Base-by-base conservation (phyloP, 176 grass and related monocot species). In the Carex kokanica region DNA sequence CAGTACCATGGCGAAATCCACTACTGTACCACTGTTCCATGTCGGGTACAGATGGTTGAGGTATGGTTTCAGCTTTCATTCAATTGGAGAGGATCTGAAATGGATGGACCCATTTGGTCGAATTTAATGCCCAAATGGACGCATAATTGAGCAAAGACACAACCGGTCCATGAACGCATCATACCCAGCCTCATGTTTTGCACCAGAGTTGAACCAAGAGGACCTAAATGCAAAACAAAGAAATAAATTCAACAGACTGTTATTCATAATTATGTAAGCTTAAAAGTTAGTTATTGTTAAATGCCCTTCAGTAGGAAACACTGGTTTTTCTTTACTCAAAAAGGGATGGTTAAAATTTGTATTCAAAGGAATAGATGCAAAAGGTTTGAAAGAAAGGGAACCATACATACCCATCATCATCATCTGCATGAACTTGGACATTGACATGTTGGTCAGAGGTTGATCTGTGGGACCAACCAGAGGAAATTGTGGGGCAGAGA, bases 141-240 rank as follows among this genome's bases (percentile, higher is more conserved):
- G 65, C 92, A 98, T 38, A 89, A 80, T 85, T 95, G 92, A 0
- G 82, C 89, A 56, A 98, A 98, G 61, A 98, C 83, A 86, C 95
- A 95, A 79, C 95, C 95, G 36, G 95, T 94, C n/a, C 95, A 98
- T 98, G 87, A 93, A 98, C 51, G 95, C 92, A 88, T 98, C 95
- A 61, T 91, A 98, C 24, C 95, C 92, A 84, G 95, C 95, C 88
- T 98, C 92, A 13, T 98, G 95, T 78, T 95, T 94, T 36, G 91
- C 88, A 81, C 92, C 95, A 32, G 95, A 95, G 73, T 90, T 87
- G 80, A 98, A 98, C 83, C 69, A 84, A 89, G 90, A 97, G 67
- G 89, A 93, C 74, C 95, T 98, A 89, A 72, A 86, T 40, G 40
- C 17, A 72, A 86, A 88, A 60, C 59, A 86, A 45, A 31, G 86